Evolutionary conservation across 495 filamentous ascomycete species (phyloP).

Genomic region (Parachaetomium inaequale): DNA sequence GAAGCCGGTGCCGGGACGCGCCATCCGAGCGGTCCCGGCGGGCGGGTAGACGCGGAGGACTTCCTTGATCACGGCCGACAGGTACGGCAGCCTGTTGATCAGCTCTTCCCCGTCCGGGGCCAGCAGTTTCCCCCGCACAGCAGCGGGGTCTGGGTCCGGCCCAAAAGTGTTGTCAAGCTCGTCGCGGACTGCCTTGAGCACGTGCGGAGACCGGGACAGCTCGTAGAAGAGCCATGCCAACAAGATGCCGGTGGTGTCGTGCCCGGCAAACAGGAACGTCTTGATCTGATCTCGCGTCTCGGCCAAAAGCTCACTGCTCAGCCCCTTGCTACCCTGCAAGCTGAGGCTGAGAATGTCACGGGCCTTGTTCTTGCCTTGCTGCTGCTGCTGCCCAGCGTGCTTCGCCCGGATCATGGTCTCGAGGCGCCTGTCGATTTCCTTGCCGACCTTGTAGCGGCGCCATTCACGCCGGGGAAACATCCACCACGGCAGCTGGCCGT

Average conservation of each 20-base stretch:
- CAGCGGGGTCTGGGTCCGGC: slow-evolving; percentile 21
- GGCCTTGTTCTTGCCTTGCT: slow-evolving; percentile 19
- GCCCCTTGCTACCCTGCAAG: slow-evolving; percentile 26
- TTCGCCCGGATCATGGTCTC: slow-evolving; percentile 28
- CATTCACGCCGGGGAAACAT: slow-evolving; percentile 17
- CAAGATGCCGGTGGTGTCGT: slow-evolving; percentile 47
- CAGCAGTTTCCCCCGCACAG: slow-evolving; percentile 24
- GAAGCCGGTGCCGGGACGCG: slow-evolving; percentile 31
- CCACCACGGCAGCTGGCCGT: slow-evolving; percentile 23
- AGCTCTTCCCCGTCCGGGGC: slow-evolving; percentile 40
- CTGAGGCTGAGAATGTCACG: slow-evolving; percentile 36
- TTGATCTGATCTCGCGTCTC: slow-evolving; percentile 36
- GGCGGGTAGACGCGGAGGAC: slow-evolving; percentile 46
- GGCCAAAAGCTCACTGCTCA: slow-evolving; percentile 24
- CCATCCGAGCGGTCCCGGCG: slow-evolving; percentile 37
- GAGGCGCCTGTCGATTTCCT: slow-evolving; percentile 23
- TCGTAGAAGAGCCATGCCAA: slow-evolving; percentile 45
- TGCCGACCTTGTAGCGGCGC: slow-evolving; percentile 18
- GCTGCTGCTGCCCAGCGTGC: slow-evolving; percentile 17
- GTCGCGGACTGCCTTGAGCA: slow-evolving; percentile 35
- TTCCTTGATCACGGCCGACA: slow-evolving; percentile 52
- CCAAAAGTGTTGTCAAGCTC: slow-evolving; percentile 49
- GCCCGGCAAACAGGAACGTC: slow-evolving; percentile 49
- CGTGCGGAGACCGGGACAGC: slow-evolving; percentile 43
- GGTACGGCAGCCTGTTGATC: slow-evolving; percentile 43